These are phyloP conservation scores for Eucalyptus shirleyi DNA, from an alignment of 345 rosid genomes.

Conservation along the genomic window DNA sequence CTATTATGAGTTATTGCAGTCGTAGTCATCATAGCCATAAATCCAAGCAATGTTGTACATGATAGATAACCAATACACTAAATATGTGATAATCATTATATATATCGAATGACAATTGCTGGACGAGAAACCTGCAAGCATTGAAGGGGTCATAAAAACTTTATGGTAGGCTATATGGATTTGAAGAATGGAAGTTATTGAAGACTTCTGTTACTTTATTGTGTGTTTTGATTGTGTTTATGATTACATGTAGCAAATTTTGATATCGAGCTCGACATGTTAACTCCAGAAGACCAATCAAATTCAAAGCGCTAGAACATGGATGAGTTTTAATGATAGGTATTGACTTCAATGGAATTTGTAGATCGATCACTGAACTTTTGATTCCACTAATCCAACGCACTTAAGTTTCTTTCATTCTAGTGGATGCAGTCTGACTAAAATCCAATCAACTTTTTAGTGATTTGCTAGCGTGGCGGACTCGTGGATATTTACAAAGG, in stretches of 20 bases:
- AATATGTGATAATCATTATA: no score
- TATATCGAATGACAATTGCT: no score
- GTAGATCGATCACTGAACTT: background rate
- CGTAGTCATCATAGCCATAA: background rate
- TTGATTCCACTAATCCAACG: background rate
- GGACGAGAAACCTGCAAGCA: no score
- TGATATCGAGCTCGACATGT: background rate
- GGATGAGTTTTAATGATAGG: background rate
- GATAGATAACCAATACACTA: no score
- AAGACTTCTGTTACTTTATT: no score
- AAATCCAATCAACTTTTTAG: background rate
- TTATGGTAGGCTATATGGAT: no score
- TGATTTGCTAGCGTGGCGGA: background rate
- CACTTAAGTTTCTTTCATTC: background rate
- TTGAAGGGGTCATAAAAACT: no score
- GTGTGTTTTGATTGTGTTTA: no score
- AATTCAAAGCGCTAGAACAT: background rate
- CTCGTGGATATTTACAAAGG: background rate
- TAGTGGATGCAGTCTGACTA: background rate
- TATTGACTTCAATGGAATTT: background rate
- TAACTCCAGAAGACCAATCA: background rate
- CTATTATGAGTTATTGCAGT: background rate
- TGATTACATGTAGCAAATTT: no score
- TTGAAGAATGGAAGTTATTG: no score
- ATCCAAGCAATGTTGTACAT: background rate